Evolutionary conservation across 495 filamentous ascomycete species (phyloP), one percentile per base, ranked within the genome.

Genomic region (Daldinia decipiens): DNA sequence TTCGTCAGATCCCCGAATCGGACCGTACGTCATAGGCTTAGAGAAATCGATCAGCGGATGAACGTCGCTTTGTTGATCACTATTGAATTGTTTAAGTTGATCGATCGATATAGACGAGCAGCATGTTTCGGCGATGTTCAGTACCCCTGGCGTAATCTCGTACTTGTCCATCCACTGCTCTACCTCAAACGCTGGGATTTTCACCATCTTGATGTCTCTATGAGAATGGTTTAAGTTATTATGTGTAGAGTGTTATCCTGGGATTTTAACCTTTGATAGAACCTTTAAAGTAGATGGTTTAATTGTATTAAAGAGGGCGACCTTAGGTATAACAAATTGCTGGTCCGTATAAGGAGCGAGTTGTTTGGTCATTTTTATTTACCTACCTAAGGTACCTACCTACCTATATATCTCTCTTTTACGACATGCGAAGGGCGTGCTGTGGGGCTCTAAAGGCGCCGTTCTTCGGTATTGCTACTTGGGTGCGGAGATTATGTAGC

Each of bases 141-240:
- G 87, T 31, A 91, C 90, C 13, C 88, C 89, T 0, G 82, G 83
- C 4, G 85, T 89, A 8, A 76, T 86, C 72, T 97, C 93, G 78
- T 94, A 89, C 58, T 86, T 81, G 84, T 95, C 91, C 93, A 97
- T 97, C 93, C 93, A 97, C 88, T 96, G 88, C 80, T 97, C 93
- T 12, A 96, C 91, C 24, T 88, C 87, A 76, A 96, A 97, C 17
- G 86, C 80, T 54, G 86, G 79, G 68, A 94, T 85, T 69, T 88
- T 85, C 31, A 93, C 90, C 89, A 93, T 93, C 21, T 51, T 81
- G 74, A 60, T 21, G 15, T 34, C 9, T 36, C n/a, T 55, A 31
- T 1, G 9, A 56, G 32, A 34, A 21, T 24, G 12, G 3, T 26
- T 32, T 5, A 17, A 24, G 12, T 15, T 57, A 5, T 24, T 2